Evolutionary conservation across 1,139 yeast genomes (phyloP).

Genomic region (Yamadazyma jaroonii): DNA sequence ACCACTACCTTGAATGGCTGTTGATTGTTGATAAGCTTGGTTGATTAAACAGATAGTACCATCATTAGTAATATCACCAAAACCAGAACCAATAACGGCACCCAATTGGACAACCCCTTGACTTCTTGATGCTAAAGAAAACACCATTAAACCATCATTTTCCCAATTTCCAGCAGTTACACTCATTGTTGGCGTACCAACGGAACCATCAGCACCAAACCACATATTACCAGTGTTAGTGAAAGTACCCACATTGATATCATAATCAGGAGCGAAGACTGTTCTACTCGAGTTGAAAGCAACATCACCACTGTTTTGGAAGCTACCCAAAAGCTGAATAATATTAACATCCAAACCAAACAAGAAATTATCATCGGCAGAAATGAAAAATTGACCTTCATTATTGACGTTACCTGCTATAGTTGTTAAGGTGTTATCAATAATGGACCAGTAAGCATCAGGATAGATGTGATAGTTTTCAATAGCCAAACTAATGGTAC

Average conservation of each 20-base stretch:
- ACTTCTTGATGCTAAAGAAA: slow-evolving; percentile 19
- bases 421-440: slow-evolving; percentile 24
- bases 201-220: slow-evolving; percentile 21
- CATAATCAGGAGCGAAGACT: slow-evolving; percentile 17
- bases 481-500: slow-evolving; percentile 15
- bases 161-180: slow-evolving; percentile 20
- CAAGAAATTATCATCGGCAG: slow-evolving; percentile 6
- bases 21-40: slow-evolving; percentile 23
- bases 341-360: slow-evolving; percentile 8
- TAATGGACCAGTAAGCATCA: slow-evolving; percentile 33
- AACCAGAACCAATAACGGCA: slow-evolving; percentile 1
- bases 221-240: slow-evolving; percentile 25
- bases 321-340: slow-evolving; percentile 4
- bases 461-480: slow-evolving; percentile 20
- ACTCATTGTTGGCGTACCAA: slow-evolving; percentile 17
- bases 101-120: slow-evolving; percentile 19
- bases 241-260: slow-evolving; percentile 19
- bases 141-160: slow-evolving; percentile 24
- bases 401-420: slow-evolving; percentile 21
- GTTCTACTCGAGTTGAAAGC: slow-evolving; percentile 18
- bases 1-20: slow-evolving; percentile 25
- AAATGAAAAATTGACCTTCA: slow-evolving; percentile 23
- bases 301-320: slow-evolving; percentile 6
- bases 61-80: slow-evolving; percentile 20
- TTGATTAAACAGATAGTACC: slow-evolving; percentile 31